phyloP scores from a whole-genome alignment of 345 rosid genomes.

The Eucalyptus sp. region DNA sequence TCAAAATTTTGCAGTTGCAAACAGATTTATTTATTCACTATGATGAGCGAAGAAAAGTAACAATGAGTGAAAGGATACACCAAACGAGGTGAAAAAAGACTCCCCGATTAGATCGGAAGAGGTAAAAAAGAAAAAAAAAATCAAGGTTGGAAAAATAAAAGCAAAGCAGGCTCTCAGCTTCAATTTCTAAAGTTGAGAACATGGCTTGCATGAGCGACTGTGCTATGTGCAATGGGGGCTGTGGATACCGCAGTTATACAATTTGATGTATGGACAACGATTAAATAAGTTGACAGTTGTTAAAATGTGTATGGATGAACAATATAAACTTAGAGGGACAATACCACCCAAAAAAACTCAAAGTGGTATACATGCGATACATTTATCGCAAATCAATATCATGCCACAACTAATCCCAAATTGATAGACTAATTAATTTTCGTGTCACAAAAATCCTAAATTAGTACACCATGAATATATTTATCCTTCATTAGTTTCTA shows the following conservation, averaged over 20 bases:
- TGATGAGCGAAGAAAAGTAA: too few relatives aligned
- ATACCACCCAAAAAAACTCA: neutral
- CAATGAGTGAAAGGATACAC: too few relatives aligned
- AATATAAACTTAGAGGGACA: neutral
- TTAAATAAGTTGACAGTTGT: neutral
- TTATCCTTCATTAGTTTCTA: neutral
- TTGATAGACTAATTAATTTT: neutral
- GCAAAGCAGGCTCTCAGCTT: too few relatives aligned
- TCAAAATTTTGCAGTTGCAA: too few relatives aligned
- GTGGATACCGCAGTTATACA: neutral
- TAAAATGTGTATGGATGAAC: neutral
- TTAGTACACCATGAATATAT: neutral
- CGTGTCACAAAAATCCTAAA: neutral
- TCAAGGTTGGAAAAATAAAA: too few relatives aligned
- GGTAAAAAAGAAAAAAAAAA: too few relatives aligned
- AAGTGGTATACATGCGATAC: rapidly evolving
- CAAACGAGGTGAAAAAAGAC: too few relatives aligned
- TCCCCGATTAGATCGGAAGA: too few relatives aligned
- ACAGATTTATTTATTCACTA: too few relatives aligned
- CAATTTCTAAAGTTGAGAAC: too few relatives aligned
- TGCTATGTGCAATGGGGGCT: neutral
- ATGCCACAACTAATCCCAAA: neutral
- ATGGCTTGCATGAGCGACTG: neutral
- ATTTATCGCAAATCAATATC: neutral
- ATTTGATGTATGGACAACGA: neutral